Conservation (phyloP, 1,139 yeast species). For the Suhomyces coccinellae region DNA sequence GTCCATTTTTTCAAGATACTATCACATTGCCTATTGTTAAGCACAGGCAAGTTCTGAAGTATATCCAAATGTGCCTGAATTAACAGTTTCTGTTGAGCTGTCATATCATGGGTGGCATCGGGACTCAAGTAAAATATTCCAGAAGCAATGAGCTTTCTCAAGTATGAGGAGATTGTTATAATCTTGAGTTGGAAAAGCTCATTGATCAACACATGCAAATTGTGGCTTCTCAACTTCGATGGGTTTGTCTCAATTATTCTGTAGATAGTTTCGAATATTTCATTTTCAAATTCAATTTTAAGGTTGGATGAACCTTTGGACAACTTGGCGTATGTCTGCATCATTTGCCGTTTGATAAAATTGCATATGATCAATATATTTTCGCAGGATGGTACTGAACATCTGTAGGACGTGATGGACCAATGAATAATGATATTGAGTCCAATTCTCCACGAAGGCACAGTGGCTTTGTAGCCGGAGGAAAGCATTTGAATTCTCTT, state of each 20-base stretch:
- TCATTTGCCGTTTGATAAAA: slow-evolving; percentile 36
- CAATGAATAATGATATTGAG: slow-evolving; percentile 46
- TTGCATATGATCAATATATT: slow-evolving; percentile 40
- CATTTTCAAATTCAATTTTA: slow-evolving; percentile 49
- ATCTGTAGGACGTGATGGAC: slow-evolving; percentile 48
- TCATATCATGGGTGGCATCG: slow-evolving; percentile 15
- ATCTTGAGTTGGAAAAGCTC: slow-evolving; percentile 54
- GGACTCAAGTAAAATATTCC: slow-evolving; percentile 65
- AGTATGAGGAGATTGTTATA: slow-evolving; percentile 64
- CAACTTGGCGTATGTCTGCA: slow-evolving; percentile 21
- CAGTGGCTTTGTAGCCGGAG: slow-evolving; percentile 1
- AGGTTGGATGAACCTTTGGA: slow-evolving; percentile 20
- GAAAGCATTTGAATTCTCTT: background rate
- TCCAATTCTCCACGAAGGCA: slow-evolving; percentile 40
- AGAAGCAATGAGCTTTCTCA: slow-evolving; percentile 77
- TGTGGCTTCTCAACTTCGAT: slow-evolving; percentile 25
- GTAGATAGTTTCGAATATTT: slow-evolving; percentile 35
- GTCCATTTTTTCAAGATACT: slow-evolving; percentile 48
- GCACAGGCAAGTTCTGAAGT: slow-evolving; percentile 54
- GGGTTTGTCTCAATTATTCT: slow-evolving; percentile 23
- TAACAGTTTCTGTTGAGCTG: slow-evolving; percentile 4
- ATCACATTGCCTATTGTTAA: slow-evolving; percentile 52
- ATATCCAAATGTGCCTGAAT: slow-evolving; percentile 43
- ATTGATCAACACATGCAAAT: slow-evolving; percentile 53
- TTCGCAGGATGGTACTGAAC: slow-evolving; percentile 30